Conservation (phyloP, 2,329 filamentous ascomycete genomes). For the Fusarium sambucinum region DNA sequence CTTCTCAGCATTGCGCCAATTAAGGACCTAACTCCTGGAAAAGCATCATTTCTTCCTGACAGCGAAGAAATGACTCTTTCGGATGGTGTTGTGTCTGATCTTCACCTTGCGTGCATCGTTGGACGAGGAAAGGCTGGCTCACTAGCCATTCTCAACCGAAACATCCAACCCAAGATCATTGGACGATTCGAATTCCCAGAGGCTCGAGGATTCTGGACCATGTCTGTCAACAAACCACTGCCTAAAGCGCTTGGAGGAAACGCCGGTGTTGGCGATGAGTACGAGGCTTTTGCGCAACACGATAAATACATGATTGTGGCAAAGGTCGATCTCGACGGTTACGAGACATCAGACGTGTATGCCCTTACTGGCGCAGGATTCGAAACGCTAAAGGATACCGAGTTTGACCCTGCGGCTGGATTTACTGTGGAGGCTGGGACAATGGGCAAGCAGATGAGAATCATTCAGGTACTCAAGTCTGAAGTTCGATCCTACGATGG, state of each 20-base stretch:
- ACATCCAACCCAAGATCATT: constrained; percentile 79
- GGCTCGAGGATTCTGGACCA: constrained; percentile 83
- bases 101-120: constrained; percentile 70
- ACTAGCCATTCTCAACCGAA: constrained; percentile 80
- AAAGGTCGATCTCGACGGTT: constrained; percentile 75
- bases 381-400: constrained; percentile 81
- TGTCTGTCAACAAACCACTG: constrained; percentile 76
- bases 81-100: constrained; percentile 64
- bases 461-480: constrained; percentile 87
- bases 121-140: constrained; percentile 76
- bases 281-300: constrained; percentile 70
- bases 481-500: constrained; percentile 93
- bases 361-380: constrained; percentile 78
- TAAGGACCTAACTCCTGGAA: constrained; percentile 78
- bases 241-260: constrained; percentile 68
- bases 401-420: constrained; percentile 92
- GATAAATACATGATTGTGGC: constrained; percentile 88
- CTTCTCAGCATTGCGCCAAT: constrained; percentile 85
- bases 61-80: constrained; percentile 59
- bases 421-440: constrained; percentile 87
- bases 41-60: constrained; percentile 58
- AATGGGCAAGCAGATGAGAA: constrained; percentile 81
- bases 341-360: constrained; percentile 83
- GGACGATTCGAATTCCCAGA: constrained; percentile 79
- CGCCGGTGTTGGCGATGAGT: constrained; percentile 65